Percentiles rank a stretch among this genome's conserved stretches.
phyloP scores from a whole-genome alignment of 257 asterid genomes.

The Ocimum tenuiflorum region DNA sequence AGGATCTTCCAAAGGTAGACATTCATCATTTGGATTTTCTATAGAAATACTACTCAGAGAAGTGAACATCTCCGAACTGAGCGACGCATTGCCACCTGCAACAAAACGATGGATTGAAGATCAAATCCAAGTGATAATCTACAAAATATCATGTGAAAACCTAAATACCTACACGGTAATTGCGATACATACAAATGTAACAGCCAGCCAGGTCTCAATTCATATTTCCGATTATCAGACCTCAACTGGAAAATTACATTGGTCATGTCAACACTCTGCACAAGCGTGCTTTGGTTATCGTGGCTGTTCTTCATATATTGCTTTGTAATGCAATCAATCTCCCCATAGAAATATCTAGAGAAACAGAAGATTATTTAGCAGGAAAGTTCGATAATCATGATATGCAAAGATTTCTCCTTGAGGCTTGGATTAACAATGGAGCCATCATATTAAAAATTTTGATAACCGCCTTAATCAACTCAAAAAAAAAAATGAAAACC shows the following conservation, averaged over 20 bases:
- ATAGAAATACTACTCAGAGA: constrained; percentile 24
- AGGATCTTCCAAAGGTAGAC: constrained; percentile 19
- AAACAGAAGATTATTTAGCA: constrained; percentile 18
- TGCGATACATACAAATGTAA: constrained; percentile 82
- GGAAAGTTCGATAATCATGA: not conserved
- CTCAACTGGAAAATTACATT: constrained; percentile 35
- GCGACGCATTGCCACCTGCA: constrained; percentile 70
- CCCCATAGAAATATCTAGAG: constrained; percentile 62
- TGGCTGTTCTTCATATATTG: constrained; percentile 23
- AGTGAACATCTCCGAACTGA: constrained; percentile 38
- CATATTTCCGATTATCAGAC: constrained; percentile 34
- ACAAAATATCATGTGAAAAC: constrained; percentile 1
- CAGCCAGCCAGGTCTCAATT: constrained; percentile 50
- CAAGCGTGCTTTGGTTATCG: constrained; percentile 18
- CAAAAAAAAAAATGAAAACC: too few species aligned
- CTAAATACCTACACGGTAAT: constrained; percentile 65
- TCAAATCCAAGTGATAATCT: not conserved
- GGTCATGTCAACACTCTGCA: constrained; percentile 24
- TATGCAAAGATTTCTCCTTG: not conserved
- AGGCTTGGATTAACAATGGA: not conserved
- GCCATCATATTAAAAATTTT: not conserved
- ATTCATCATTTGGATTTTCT: constrained; percentile 16
- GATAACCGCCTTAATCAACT: too few species aligned
- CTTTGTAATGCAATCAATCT: constrained; percentile 35
- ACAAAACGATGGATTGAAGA: not conserved